phyloP scores from a whole-genome alignment of 108 stramenopile genomes.

The Pelagomonas calceolata region DNA sequence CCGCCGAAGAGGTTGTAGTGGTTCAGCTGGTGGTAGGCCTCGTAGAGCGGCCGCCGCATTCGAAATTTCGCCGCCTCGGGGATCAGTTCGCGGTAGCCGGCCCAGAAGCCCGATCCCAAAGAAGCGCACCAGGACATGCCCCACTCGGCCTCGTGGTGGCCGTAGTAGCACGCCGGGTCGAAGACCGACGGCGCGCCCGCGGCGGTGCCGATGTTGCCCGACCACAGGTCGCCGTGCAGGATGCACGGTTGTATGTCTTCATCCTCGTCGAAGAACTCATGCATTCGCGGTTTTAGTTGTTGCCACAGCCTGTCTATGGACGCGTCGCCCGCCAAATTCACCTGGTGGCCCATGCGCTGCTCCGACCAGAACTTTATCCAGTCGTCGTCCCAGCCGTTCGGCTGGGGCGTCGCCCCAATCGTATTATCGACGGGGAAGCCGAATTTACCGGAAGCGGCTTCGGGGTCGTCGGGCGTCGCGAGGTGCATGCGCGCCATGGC shows the following conservation, averaged over 20 bases:
- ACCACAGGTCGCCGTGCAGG: conserved; percentile 49
- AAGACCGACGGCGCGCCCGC: conserved; percentile 40
- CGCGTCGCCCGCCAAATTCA: conserved; percentile 35
- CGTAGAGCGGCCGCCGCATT: conserved; percentile 43
- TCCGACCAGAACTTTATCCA: conserved; percentile 38
- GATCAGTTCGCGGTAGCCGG: conserved; percentile 37
- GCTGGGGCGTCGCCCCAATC: conserved; percentile 46
- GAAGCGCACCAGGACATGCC: conserved; percentile 48
- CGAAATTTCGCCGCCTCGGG: conserved; percentile 39
- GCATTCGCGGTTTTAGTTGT: conserved; percentile 27
- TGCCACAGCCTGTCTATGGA: conserved; percentile 34
- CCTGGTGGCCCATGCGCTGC: conserved; percentile 34
- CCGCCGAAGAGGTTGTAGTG: conserved; percentile 52
- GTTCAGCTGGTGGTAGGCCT: conserved; percentile 50
- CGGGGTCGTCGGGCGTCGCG: conserved; percentile 20
- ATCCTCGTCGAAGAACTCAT: conserved; percentile 33
- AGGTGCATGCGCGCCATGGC: conserved; percentile 48
- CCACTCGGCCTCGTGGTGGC: conserved; percentile 45
- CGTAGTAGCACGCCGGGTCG: conserved; percentile 43
- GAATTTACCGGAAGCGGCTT: conserved; percentile 27
- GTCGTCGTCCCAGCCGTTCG: conserved; percentile 38
- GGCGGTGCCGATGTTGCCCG: conserved; percentile 42
- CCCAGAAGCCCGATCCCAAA: conserved; percentile 30
- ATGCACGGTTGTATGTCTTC: conserved; percentile 35
- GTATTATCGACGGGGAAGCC: conserved; percentile 51